Evolutionary conservation across 768 basidiomycete species (phyloP), one percentile per base, ranked within the genome.

Genomic region (Hypholoma sublateritium): DNA sequence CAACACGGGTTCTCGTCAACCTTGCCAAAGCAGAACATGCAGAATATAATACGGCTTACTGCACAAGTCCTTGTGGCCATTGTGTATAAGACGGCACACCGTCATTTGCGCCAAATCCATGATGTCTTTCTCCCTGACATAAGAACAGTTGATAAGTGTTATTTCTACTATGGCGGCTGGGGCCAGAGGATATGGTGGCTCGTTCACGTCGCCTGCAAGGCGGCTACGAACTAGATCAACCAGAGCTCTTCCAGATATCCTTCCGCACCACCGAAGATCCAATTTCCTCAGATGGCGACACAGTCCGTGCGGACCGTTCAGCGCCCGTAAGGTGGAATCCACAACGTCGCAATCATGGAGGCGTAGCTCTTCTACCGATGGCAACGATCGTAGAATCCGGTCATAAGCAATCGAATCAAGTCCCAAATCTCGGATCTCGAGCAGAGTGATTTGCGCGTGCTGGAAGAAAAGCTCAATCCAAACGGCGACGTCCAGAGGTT

Each of bases 201-300:
- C 43, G 53, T 51, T 17, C 9, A 36, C 37, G 12, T 56, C 35
- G 37, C 34, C 55, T 16, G 32, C 39, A 19, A 66, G 47, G 22
- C 84, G 75, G 54, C 74, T 77, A 49, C 62, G 66, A 43, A 82
- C 83, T 14, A 86, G 68, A 32, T 77, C 69, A 37, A 81, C 83
- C 37, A 87, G 69, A 19, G 79, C 78, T 1, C 64, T 67, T 17
- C 84, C 83, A 25, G 74, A 76, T 5, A 87, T 65, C 54, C 83
- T 77, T 11, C 78, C 75, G 62, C 85, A 87, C 84, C 83, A 86
- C 24, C 83, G 77, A 48, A 87, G 67, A 64, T 86, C 83, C 50
- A 88, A 65, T 46, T 70, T 70, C 42, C 66, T 64, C 42, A 86
- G 77, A 52, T 63, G 67, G 22, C 79, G 84, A 57, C 83, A 86